phyloP scores from a whole-genome alignment of 139 green algal genomes.

The Desmodesmus armatus region DNA sequence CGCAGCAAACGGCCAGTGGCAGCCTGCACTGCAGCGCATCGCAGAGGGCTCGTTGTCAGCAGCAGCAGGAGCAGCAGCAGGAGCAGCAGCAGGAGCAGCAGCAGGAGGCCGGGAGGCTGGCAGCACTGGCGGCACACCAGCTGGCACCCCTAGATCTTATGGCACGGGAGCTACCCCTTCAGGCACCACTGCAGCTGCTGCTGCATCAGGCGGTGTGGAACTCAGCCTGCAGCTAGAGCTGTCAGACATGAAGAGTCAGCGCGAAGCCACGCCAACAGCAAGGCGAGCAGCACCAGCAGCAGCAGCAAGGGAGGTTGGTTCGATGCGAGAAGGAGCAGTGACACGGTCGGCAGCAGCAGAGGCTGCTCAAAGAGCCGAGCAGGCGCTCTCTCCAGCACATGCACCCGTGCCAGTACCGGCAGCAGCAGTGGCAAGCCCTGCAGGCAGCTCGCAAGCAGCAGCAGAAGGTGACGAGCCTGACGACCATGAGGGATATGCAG shows the following conservation, averaged over 20 bases:
- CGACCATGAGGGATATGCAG: background rate
- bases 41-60: background rate
- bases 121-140: background rate
- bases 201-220: background rate
- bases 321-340: background rate
- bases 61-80: background rate
- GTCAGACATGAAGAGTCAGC: background rate
- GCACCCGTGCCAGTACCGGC: background rate
- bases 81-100: background rate
- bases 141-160: background rate
- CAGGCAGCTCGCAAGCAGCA: background rate
- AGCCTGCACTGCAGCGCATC: conserved; percentile 23
- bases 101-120: background rate
- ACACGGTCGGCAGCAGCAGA: background rate
- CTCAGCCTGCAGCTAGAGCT: background rate
- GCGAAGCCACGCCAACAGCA: background rate
- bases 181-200: background rate
- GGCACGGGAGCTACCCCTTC: background rate
- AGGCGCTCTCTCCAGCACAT: background rate
- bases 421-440: background rate
- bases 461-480: background rate
- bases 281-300: background rate
- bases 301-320: background rate
- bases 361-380: background rate
- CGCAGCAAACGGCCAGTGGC: conserved; percentile 1